A percentile compares a stretch with the other conserved stretches of the same genome.
phyloP scores from a whole-genome alignment of 352 stramenopile species.

The Pythium phragmitis region DNA sequence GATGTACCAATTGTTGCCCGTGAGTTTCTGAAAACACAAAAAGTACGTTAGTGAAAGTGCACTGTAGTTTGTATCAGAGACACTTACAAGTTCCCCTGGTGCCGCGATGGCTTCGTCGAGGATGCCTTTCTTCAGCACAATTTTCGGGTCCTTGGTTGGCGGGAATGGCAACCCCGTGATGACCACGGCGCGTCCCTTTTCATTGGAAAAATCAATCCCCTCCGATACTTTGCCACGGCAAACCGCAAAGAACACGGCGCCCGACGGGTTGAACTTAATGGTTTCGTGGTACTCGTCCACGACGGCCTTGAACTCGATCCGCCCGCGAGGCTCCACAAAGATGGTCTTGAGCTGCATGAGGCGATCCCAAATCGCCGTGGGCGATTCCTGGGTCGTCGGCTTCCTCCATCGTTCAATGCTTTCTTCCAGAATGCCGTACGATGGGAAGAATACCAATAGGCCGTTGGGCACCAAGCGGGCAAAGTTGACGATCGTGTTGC shows the following conservation, averaged over 20 bases:
- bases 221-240: constrained; percentile 98
- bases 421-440: constrained; percentile 94
- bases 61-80: neutral
- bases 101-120: constrained; percentile 82
- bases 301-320: constrained; percentile 74
- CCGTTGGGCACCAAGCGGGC: constrained; percentile 94
- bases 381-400: constrained; percentile 36
- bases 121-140: constrained; percentile 97
- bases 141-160: constrained; percentile 96
- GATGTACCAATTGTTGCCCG: constrained; percentile 98
- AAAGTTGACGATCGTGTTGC: constrained; percentile 95
- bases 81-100: constrained; percentile 58
- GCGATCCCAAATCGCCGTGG: constrained; percentile 75
- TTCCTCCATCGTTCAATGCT: constrained; percentile 77
- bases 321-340: constrained; percentile 73
- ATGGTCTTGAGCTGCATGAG: constrained; percentile 75
- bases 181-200: constrained; percentile 96
- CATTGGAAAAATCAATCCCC: constrained; percentile 98
- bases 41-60: constrained; percentile 1
- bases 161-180: constrained; percentile 99
- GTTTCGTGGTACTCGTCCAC: constrained; percentile 81
- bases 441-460: constrained; percentile 99
- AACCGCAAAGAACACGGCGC: constrained; percentile 97
- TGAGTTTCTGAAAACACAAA: constrained; percentile 69
- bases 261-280: constrained; percentile 71